phyloP scores from a whole-genome alignment of 306 rosid genomes.

The Oxytropis ochrocephala region DNA sequence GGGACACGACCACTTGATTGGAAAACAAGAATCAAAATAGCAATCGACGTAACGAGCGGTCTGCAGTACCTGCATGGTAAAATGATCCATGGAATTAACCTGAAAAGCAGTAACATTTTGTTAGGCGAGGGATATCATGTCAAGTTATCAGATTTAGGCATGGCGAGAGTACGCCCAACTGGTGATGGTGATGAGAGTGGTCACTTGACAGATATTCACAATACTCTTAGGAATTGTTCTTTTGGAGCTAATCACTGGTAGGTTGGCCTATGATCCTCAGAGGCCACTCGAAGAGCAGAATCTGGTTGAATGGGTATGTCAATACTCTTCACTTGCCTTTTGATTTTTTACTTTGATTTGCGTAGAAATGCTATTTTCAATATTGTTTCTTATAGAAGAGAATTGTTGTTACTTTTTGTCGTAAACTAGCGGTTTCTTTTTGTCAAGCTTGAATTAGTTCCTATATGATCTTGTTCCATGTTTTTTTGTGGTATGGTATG shows the following conservation, averaged over 20 bases:
- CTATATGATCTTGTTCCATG: neutral
- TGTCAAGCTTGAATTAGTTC: neutral
- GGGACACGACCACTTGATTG: conserved; percentile 58
- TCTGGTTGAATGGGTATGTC: conserved; percentile 82
- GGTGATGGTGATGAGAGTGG: conserved; percentile 79
- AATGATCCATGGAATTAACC: conserved; percentile 60
- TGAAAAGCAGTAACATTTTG: conserved; percentile 85
- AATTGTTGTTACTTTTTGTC: neutral
- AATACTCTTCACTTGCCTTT: neutral
- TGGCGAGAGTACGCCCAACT: conserved; percentile 76
- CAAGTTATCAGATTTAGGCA: conserved; percentile 87
- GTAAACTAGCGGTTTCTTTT: too few species aligned
- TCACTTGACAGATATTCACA: conserved; percentile 79
- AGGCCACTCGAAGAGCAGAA: conserved; percentile 48
- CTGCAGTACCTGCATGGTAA: conserved; percentile 79
- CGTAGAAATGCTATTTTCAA: neutral
- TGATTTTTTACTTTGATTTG: neutral
- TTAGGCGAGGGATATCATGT: conserved; percentile 64
- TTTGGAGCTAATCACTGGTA: conserved; percentile 84
- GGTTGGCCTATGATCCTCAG: conserved; percentile 54
- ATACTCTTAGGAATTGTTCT: conserved; percentile 94
- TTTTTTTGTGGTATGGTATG: too few species aligned
- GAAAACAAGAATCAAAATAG: conserved; percentile 81
- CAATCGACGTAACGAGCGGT: conserved; percentile 72
- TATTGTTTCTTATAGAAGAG: neutral